Evolutionary conservation across 768 basidiomycete species (phyloP), one percentile per base, ranked within the genome.

Genomic region (Kwoniella bestiolae): DNA sequence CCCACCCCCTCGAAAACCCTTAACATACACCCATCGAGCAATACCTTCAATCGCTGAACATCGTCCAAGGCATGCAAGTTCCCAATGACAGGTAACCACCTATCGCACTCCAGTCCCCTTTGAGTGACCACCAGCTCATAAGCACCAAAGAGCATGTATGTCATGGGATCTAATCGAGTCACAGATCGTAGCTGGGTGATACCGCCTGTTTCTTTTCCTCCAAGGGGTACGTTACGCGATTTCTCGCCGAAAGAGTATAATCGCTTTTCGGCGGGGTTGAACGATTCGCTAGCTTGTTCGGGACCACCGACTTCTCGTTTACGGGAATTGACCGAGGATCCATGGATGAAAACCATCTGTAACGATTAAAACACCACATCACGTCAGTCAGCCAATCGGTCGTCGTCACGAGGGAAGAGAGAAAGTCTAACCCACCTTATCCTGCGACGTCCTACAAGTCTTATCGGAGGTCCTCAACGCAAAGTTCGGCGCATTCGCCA

Each of bases 111-210:
- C 55, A 97, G 79, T 5, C 92, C 91, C 18, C 86, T 85, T 41
- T 87, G 85, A 0, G 86, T 86, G 45, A 90, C 87, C 65, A 86
- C 82, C 31, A 94, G 85, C 55, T 88, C 86, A 79, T 91, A 87
- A 0, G 92, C 93, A 5, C 94, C 94, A 72, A 97, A 95, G 11
- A 97, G 84, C 79, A 95, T 85, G 78, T 94, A 95, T 4, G 89
- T 89, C 84, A 97, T 84, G 8, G 91, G 90, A 76, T 95, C 92
- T 26, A 97, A 83, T 49, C 88, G 88, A 0, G 92, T 94, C 12
- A 92, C 93, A 34, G 85, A 87, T 53, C 92, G 86, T 23, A 95
- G 84, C 79, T 85, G 89, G 55, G 86, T 92, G 73, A 88, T 87
- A 3, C 88, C 82, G 8, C 74, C 71, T 21, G 82, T 78, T 26